Evolutionary conservation across 768 basidiomycete genomes (phyloP).

Genomic region (Agrocybe praecox): DNA sequence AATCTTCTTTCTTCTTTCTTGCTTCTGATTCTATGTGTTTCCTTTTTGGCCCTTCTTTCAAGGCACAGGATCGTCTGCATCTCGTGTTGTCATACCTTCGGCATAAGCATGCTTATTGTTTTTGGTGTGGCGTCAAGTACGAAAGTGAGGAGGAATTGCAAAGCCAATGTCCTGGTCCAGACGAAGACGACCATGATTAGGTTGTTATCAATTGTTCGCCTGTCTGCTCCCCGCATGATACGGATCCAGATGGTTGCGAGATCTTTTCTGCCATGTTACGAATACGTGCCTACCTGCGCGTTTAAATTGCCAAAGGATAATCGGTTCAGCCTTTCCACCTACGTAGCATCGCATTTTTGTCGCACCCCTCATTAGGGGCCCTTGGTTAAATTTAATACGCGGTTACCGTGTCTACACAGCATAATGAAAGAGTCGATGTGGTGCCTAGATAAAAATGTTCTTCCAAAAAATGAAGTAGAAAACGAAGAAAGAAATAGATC

Average conservation of each 20-base stretch:
- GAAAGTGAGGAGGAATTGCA: conserved; percentile 59
- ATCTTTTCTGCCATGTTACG: background rate
- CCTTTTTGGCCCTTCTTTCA: conserved; percentile 8
- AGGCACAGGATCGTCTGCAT: conserved; percentile 74
- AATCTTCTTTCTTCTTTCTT: background rate
- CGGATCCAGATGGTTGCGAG: background rate
- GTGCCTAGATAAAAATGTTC: conserved; percentile 11
- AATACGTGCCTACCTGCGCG: background rate
- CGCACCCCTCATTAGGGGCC: background rate
- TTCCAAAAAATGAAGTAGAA: conserved; percentile 7
- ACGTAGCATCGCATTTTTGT: background rate
- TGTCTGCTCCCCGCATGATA: background rate
- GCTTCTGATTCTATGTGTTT: background rate
- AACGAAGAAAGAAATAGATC: conserved; percentile 2
- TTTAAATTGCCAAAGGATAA: background rate
- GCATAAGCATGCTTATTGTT: conserved; percentile 73
- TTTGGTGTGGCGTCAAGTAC: conserved; percentile 88
- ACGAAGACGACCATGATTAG: conserved; percentile 83
- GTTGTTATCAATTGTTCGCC: background rate
- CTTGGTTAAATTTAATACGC: conserved; percentile 3
- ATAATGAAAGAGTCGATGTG: conserved; percentile 3
- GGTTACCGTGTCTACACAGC: conserved; percentile 19
- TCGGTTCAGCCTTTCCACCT: background rate
- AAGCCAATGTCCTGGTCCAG: conserved; percentile 69
- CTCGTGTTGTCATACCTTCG: conserved; percentile 77